Evolutionary conservation across 345 rosid genomes (phyloP).

Genomic region (Aquilaria malaccensis): DNA sequence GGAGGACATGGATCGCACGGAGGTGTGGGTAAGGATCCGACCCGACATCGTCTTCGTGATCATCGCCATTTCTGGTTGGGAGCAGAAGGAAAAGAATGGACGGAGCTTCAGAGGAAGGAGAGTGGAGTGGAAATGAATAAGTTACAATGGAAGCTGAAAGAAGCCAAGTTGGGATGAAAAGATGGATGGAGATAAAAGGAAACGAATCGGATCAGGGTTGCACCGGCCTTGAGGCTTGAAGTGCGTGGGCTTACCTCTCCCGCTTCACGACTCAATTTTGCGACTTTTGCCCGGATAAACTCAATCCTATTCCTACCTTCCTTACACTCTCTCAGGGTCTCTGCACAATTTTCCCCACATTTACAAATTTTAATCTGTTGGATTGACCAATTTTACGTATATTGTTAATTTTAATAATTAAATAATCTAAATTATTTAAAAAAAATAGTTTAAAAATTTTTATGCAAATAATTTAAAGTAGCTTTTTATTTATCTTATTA

Average conservation of each 20-base stretch:
- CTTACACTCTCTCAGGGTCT: neutral
- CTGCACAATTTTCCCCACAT: too few relatives aligned
- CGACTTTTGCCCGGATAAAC: neutral
- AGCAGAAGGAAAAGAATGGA: neutral
- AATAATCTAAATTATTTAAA: too few relatives aligned
- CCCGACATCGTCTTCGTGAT: constrained; percentile 25
- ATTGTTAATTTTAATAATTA: too few relatives aligned
- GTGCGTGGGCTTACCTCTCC: constrained; percentile 4
- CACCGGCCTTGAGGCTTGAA: constrained; percentile 1
- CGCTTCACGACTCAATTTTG: neutral
- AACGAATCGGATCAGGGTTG: neutral
- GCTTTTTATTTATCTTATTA: too few relatives aligned
- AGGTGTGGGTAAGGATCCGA: constrained; percentile 21
- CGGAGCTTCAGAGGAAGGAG: neutral
- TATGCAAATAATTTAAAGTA: too few relatives aligned
- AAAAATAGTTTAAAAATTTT: too few relatives aligned
- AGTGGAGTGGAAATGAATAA: neutral
- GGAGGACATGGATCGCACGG: constrained; percentile 56
- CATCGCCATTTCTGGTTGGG: constrained; percentile 12
- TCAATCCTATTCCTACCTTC: neutral
- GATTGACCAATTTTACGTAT: neutral
- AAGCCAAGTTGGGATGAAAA: neutral
- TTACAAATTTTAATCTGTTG: neutral
- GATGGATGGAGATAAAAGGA: neutral
- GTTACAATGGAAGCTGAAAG: neutral